Evolutionary conservation across 2,329 filamentous ascomycete species (phyloP).

Genomic region (Sarocladiaceae sp.): DNA sequence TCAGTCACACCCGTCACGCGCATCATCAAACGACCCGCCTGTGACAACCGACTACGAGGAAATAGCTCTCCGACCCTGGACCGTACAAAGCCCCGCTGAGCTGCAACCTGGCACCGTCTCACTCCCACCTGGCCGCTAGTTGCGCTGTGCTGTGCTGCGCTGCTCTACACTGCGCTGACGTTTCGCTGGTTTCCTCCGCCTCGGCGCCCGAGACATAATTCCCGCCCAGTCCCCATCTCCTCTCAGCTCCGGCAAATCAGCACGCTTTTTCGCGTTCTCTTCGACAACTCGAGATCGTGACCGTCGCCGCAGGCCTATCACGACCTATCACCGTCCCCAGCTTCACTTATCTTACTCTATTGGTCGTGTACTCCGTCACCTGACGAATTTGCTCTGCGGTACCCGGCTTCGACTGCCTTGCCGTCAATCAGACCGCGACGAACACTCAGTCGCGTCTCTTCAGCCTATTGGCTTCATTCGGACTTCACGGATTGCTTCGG

Average conservation of each 20-base stretch:
- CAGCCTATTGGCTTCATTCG: slow-evolving; percentile 20
- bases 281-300: slow-evolving; percentile 31
- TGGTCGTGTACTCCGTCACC: slow-evolving; percentile 43
- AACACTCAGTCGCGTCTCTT: slow-evolving; percentile 23
- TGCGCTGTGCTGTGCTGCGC: no score
- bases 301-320: slow-evolving; percentile 43
- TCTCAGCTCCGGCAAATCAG: slow-evolving; percentile 43
- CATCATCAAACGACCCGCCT: no score
- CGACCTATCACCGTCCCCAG: slow-evolving; percentile 28
- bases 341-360: slow-evolving; percentile 36
- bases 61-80: no score
- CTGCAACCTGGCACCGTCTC: slow-evolving; percentile 4
- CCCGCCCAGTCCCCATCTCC: slow-evolving; percentile 22
- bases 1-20: no score
- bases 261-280: slow-evolving; percentile 29
- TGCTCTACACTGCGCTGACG: no score
- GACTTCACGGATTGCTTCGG: slow-evolving; percentile 14
- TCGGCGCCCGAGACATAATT: slow-evolving; percentile 19
- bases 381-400: slow-evolving; percentile 31
- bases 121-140: slow-evolving; percentile 5
- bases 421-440: slow-evolving; percentile 40
- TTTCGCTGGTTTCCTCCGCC: slow-evolving; percentile 2
- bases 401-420: slow-evolving; percentile 34
- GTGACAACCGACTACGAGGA: no score
- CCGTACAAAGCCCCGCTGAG: slow-evolving; percentile 3